These are phyloP conservation scores for Chalciporus pseudorubinellus DNA, from an alignment of 768 basidiomycete species.

Conservation along the genomic window DNA sequence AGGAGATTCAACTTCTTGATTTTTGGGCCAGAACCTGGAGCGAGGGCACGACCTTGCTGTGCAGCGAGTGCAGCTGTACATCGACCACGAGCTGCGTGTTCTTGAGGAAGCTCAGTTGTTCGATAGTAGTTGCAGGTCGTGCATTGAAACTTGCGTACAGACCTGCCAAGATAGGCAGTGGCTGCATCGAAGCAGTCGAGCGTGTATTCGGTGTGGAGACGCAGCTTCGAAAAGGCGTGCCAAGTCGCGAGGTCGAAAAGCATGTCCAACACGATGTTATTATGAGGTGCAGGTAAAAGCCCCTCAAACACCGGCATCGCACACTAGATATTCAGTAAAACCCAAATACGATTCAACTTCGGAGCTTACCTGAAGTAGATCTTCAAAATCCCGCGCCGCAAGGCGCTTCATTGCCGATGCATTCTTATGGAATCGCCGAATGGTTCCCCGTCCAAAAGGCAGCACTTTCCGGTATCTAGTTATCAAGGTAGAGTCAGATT, in stretches of 20 bases:
- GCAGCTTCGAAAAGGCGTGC: constrained; percentile 37
- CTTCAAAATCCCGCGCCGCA: constrained; percentile 42
- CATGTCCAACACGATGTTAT: constrained; percentile 21
- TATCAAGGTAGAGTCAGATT: no score
- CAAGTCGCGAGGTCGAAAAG: constrained; percentile 31
- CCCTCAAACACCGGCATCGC: not conserved
- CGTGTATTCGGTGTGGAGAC: constrained; percentile 27
- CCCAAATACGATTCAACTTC: no score
- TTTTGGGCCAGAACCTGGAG: not conserved
- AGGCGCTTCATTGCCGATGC: no score
- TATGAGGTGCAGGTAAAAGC: constrained; percentile 4
- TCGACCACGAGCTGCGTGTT: constrained; percentile 1
- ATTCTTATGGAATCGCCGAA: constrained; percentile 28
- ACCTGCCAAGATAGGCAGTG: constrained; percentile 15
- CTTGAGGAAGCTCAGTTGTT: no score
- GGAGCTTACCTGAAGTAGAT: constrained; percentile 35
- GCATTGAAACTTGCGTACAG: constrained; percentile 19
- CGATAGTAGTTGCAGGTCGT: constrained; percentile 19
- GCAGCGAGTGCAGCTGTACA: not conserved
- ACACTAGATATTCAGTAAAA: no score
- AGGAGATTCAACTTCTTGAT: constrained; percentile 7
- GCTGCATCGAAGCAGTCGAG: constrained; percentile 19
- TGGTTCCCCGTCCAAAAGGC: constrained; percentile 33
- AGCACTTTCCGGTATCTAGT: constrained; percentile 18
- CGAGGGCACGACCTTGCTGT: not conserved